Evolutionary conservation across 2,329 filamentous ascomycete species (phyloP).

Genomic region (Chrysoporthe deuterocubensis): DNA sequence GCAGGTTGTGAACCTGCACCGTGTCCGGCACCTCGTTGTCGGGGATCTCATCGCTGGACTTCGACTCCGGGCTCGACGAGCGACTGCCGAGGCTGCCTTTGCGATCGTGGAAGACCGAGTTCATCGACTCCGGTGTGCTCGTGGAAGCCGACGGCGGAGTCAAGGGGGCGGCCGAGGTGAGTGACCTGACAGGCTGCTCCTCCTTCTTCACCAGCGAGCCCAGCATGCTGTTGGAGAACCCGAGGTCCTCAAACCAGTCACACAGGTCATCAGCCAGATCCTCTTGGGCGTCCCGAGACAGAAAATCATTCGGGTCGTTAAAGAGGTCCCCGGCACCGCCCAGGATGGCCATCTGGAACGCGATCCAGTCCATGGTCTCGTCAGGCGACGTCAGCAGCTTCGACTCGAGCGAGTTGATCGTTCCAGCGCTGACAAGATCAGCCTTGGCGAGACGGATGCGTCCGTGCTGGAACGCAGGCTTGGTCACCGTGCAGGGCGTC

Average conservation of each 20-base stretch:
- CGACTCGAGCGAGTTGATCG: slow-evolving; percentile 31
- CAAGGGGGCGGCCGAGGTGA: neutral
- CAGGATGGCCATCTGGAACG: slow-evolving; percentile 67
- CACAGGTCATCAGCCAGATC: slow-evolving; percentile 47
- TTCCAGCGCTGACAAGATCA: slow-evolving; percentile 39
- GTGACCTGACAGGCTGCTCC: neutral
- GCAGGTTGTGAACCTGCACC: slow-evolving; percentile 40
- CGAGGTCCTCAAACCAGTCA: slow-evolving; percentile 57
- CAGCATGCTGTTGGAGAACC: slow-evolving; percentile 48
- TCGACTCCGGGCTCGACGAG: slow-evolving; percentile 17
- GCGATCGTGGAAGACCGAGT: slow-evolving; percentile 19
- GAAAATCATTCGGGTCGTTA: slow-evolving; percentile 47
- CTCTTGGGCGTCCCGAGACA: slow-evolving; percentile 35
- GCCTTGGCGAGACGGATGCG: slow-evolving; percentile 56
- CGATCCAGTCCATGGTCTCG: slow-evolving; percentile 64
- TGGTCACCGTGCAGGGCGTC: slow-evolving; percentile 53
- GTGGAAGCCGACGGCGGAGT: neutral
- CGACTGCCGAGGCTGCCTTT: slow-evolving; percentile 22
- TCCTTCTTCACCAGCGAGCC: slow-evolving; percentile 37
- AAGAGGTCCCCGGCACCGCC: slow-evolving; percentile 59
- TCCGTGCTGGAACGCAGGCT: slow-evolving; percentile 57
- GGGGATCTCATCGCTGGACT: slow-evolving; percentile 27
- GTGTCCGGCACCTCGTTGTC: slow-evolving; percentile 28
- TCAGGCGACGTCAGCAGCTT: slow-evolving; percentile 46
- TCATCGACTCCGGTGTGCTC: slow-evolving; percentile 19